Base-by-base conservation (phyloP, 208 protist genomes). In the Trypanosoma boissoni region DNA sequence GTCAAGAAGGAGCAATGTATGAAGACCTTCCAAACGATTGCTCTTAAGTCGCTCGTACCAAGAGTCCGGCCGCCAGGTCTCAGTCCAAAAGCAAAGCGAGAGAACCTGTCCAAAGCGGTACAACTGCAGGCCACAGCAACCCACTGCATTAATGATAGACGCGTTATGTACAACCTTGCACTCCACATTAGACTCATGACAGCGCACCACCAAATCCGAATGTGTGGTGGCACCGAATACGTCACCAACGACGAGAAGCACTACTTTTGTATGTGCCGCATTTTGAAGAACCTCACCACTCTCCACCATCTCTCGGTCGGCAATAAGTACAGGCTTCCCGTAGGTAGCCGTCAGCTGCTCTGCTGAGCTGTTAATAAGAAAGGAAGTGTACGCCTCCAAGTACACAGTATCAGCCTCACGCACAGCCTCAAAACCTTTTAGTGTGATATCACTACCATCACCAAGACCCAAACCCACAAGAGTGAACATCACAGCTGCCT, bases 161-260 rank as follows among this genome's bases (percentile, higher is more conserved):
- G 98, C 98, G 74, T 99, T 99, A 76, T 99, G 98, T n/a, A 99
- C 87, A 2, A 96, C 93, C 10, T 91, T 48, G 26, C 86, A 81
- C 14, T 56, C 32, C 31, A 99, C 95, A 7, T 70, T 64, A 57
- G 79, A 39, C 55, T 98, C 68, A 31, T 89, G 67, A 18, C 98
- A 98, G 10, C 99, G 79, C 20, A 99, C 65, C 9, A 99, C 76
- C 28, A 99, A 80, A 69, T 99, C 99, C 0, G 92, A 95, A 67
- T 99, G 99, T 2, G 99, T 99, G 0, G 99, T 99, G 0, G 99
- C 99, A 8, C 97, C 92, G 81, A 99, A 99, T 18, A 98, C 97
- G 72, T 99, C 98, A 31, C 99, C 99, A 27, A 99, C 98, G 21
- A 99, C 98, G 4, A 99, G 91, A 5, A 99, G 80, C 3, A 94